A percentile compares a stretch with the other conserved stretches of the same genome.
phyloP scores from a whole-genome alignment of 495 filamentous ascomycete species.

The Penicillium egyptiacum region DNA sequence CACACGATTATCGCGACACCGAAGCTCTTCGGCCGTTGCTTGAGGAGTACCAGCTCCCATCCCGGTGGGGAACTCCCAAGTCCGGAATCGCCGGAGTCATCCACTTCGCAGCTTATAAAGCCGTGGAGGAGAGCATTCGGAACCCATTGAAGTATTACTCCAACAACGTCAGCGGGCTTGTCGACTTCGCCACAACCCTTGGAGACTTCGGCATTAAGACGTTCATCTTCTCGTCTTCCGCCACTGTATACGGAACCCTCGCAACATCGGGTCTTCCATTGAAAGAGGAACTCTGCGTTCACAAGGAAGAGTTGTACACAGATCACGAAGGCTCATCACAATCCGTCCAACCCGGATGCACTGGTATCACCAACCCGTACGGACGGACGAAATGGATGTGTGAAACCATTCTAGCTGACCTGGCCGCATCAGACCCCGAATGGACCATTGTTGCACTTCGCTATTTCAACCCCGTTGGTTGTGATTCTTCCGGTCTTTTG shows the following conservation, averaged over 20 bases:
- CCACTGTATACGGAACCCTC: conserved; percentile 62
- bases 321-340: conserved; percentile 33
- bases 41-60: conserved; percentile 36
- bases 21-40: conserved; percentile 42
- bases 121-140: conserved; percentile 53
- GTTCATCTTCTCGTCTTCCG: conserved; percentile 67
- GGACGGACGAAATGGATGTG: conserved; percentile 67
- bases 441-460: conserved; percentile 63
- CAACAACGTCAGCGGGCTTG: conserved; percentile 65
- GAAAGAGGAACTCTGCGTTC: conserved; percentile 60
- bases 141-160: conserved; percentile 61
- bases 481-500: conserved; percentile 62
- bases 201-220: conserved; percentile 60
- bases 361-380: conserved; percentile 63
- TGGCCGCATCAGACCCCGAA: conserved; percentile 56
- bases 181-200: conserved; percentile 56
- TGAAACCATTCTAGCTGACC: conserved; percentile 63
- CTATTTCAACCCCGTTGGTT: conserved; percentile 70
- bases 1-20: conserved; percentile 58
- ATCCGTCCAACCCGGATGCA: conserved; percentile 42
- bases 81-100: conserved; percentile 61
- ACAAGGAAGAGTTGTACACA: conserved; percentile 45
- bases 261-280: conserved; percentile 55
- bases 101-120: conserved; percentile 64
- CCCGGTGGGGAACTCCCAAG: conserved; percentile 40